These are phyloP conservation scores for Alnus rubra DNA, from an alignment of 306 rosid genomes.

Conservation along the genomic window DNA sequence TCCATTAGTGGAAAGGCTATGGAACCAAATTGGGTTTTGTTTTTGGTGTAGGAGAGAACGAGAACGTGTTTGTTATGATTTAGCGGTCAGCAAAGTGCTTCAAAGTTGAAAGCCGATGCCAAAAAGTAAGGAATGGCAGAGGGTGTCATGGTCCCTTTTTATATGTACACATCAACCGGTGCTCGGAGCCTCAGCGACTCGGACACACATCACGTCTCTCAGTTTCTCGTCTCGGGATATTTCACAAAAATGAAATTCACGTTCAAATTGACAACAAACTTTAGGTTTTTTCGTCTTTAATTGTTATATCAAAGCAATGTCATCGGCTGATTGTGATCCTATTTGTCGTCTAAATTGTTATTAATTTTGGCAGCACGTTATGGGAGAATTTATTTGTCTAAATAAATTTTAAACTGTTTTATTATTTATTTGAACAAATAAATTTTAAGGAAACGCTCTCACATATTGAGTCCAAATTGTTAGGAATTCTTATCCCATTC, in stretches of 20 bases:
- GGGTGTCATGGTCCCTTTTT: conserved; percentile 28
- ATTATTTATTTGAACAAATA: too few relatives aligned
- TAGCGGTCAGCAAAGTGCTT: conserved; percentile 6
- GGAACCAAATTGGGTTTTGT: not conserved
- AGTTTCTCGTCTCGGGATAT: conserved; percentile 35
- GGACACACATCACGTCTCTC: not conserved
- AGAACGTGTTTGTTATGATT: conserved; percentile 27
- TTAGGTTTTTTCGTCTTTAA: not conserved
- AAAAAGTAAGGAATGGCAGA: conserved; percentile 35
- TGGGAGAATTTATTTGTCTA: too few relatives aligned
- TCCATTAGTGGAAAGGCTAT: conserved; percentile 39
- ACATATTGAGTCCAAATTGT: too few relatives aligned
- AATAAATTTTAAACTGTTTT: too few relatives aligned
- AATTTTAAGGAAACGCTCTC: too few relatives aligned
- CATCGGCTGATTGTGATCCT: not conserved
- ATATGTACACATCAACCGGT: not conserved
- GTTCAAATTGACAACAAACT: conserved; percentile 8
- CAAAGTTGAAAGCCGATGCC: conserved; percentile 20
- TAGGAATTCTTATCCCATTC: too few relatives aligned
- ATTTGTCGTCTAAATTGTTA: too few relatives aligned
- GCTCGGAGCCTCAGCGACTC: not conserved
- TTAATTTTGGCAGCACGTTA: too few relatives aligned
- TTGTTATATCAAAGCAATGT: conserved; percentile 13
- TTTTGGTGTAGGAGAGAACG: conserved; percentile 11
- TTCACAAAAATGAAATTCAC: not conserved